Conservation (phyloP, 2,329 filamentous ascomycete species). For the Lasiodiplodia sp. region DNA sequence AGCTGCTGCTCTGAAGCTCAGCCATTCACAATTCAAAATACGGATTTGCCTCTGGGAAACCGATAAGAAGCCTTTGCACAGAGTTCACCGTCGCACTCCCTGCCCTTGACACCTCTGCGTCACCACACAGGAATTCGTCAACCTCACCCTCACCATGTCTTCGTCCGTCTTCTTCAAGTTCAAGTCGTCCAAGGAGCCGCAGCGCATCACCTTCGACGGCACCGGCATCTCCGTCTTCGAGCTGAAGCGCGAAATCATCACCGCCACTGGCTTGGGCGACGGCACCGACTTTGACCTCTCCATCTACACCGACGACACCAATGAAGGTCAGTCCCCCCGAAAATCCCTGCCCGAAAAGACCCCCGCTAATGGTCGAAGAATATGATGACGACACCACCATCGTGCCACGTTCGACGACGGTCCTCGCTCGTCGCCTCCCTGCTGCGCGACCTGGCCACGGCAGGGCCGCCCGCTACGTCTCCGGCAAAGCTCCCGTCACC, state of each 20-base stretch:
- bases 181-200: constrained; percentile 97
- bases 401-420: constrained; percentile 91
- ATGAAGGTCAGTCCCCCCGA: constrained; percentile 72
- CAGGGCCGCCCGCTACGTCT: constrained; percentile 91
- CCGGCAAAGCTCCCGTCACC: constrained; percentile 90
- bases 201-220: constrained; percentile 94
- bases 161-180: constrained; percentile 99
- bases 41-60: constrained; percentile 30
- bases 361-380: constrained; percentile 60
- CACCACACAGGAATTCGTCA: constrained; percentile 11
- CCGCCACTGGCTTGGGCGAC: constrained; percentile 89
- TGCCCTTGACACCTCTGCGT: constrained; percentile 27
- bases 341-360: not conserved
- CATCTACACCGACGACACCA: constrained; percentile 90
- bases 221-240: constrained; percentile 98
- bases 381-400: constrained; percentile 99
- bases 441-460: constrained; percentile 86
- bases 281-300: constrained; percentile 95
- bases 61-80: constrained; percentile 31
- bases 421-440: constrained; percentile 86
- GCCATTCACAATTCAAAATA: constrained; percentile 31
- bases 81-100: constrained; percentile 29
- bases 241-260: constrained; percentile 97
- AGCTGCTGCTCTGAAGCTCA: constrained; percentile 29
- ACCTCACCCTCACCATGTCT: constrained; percentile 65